These are phyloP conservation scores for Debaryomyces sp. DNA, from an alignment of 1,139 yeast genomes.

Conservation along the genomic window DNA sequence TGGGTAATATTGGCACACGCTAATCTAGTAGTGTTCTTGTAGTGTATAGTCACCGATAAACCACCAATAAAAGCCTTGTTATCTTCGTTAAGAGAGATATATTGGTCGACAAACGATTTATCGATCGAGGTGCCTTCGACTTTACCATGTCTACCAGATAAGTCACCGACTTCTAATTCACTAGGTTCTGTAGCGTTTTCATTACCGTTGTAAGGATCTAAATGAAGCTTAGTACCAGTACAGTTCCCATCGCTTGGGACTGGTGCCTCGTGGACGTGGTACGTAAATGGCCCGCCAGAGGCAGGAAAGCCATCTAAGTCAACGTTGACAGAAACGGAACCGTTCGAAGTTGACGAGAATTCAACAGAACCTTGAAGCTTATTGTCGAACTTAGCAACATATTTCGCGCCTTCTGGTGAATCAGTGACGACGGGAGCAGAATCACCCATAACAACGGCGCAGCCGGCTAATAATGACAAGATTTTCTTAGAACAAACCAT, in stretches of 20 bases:
- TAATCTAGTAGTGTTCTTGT: slow-evolving; percentile 32
- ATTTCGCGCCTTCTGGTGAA: slow-evolving; percentile 26
- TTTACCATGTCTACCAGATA: slow-evolving; percentile 45
- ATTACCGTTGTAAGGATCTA: slow-evolving; percentile 43
- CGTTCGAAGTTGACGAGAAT: slow-evolving; percentile 34
- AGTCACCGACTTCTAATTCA: slow-evolving; percentile 42
- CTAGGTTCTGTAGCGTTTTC: slow-evolving; percentile 27
- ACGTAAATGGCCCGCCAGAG: slow-evolving; percentile 44
- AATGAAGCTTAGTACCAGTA: slow-evolving; percentile 39
- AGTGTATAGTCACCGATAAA: slow-evolving; percentile 43
- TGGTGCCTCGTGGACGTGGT: slow-evolving; percentile 42
- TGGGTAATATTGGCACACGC: slow-evolving; percentile 45
- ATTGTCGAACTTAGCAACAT: slow-evolving; percentile 25
- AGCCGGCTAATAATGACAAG: slow-evolving; percentile 15
- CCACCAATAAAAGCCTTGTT: slow-evolving; percentile 40
- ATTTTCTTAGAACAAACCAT: slow-evolving; percentile 11
- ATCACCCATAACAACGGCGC: slow-evolving; percentile 17
- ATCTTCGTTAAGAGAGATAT: slow-evolving; percentile 40
- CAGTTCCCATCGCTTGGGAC: slow-evolving; percentile 46
- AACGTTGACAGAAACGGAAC: slow-evolving; percentile 35
- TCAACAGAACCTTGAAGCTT: slow-evolving; percentile 31
- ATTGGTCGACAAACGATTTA: slow-evolving; percentile 35
- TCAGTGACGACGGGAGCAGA: slow-evolving; percentile 31
- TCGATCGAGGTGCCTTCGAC: slow-evolving; percentile 28
- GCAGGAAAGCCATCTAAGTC: slow-evolving; percentile 37